These are phyloP conservation scores for Fusarium decemcellulare DNA, from an alignment of 2,329 filamentous ascomycete species.

Conservation along the genomic window DNA sequence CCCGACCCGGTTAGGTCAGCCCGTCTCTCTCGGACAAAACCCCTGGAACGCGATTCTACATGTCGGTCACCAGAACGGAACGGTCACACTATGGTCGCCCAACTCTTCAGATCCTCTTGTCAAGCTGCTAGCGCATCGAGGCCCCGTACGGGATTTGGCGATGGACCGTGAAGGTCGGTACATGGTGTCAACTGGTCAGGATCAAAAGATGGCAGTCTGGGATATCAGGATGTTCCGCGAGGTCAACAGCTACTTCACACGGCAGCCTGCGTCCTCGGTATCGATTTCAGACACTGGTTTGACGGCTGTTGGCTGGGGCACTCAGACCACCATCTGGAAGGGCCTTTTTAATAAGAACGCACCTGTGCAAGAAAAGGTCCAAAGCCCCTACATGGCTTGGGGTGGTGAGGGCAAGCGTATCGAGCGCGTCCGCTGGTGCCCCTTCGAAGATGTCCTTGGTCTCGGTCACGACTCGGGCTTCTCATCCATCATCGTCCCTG, in stretches of 20 bases:
- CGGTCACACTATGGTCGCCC: constrained; percentile 95
- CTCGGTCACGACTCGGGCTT: constrained; percentile 89
- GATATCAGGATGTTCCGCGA: constrained; percentile 95
- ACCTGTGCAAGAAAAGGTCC: constrained; percentile 81
- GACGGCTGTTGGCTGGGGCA: constrained; percentile 92
- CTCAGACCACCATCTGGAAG: constrained; percentile 90
- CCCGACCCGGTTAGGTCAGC: constrained; percentile 86
- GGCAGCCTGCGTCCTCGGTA: constrained; percentile 85
- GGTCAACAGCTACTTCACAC: constrained; percentile 89
- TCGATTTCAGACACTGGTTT: constrained; percentile 91
- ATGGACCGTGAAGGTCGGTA: constrained; percentile 93
- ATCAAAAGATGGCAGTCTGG: constrained; percentile 94
- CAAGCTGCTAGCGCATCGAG: constrained; percentile 90
- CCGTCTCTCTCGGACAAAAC: constrained; percentile 89
- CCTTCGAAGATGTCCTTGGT: constrained; percentile 93
- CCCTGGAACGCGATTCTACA: constrained; percentile 93
- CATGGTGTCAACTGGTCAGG: constrained; percentile 95
- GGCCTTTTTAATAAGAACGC: constrained; percentile 84
- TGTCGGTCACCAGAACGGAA: constrained; percentile 94
- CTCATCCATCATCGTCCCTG: constrained; percentile 90
- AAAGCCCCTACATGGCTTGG: constrained; percentile 94
- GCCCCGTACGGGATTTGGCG: constrained; percentile 87
- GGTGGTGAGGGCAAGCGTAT: constrained; percentile 87
- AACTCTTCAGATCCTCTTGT: constrained; percentile 90
- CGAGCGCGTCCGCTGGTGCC: constrained; percentile 91